Evolutionary conservation across 805 yeast genomes (phyloP).

Genomic region (Starmerella asiatica): DNA sequence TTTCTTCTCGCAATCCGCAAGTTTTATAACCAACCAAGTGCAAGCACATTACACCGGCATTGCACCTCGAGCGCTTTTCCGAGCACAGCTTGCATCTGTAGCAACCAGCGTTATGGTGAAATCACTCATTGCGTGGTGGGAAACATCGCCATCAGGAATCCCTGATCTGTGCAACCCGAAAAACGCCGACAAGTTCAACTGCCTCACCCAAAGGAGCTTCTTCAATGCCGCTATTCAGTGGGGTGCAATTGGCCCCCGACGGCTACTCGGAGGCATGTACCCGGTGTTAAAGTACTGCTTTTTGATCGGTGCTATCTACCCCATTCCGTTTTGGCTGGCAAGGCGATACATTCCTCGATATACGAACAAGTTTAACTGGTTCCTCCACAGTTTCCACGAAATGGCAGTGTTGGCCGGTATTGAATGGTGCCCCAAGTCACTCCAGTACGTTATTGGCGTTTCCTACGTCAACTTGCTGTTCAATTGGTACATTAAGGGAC

Average conservation of each 20-base stretch:
- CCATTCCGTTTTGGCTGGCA: constrained; percentile 18
- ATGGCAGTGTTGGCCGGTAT: constrained; percentile 17
- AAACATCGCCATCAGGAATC: constrained; percentile 27
- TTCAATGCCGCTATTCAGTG: constrained; percentile 41
- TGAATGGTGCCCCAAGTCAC: constrained; percentile 35
- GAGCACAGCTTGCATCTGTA: constrained; percentile 31
- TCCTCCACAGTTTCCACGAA: constrained; percentile 14
- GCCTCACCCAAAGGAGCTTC: constrained; percentile 31
- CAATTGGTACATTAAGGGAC: constrained; percentile 34
- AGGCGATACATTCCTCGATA: constrained; percentile 12
- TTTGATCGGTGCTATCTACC: constrained; percentile 36
- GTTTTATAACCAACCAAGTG: constrained; percentile 44
- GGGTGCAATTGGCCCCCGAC: constrained; percentile 52
- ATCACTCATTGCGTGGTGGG: constrained; percentile 33
- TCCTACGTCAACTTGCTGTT: constrained; percentile 31
- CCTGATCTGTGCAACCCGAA: constrained; percentile 33
- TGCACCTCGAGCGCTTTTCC: constrained; percentile 33
- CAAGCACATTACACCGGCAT: constrained; percentile 32
- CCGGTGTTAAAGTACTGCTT: constrained; percentile 54
- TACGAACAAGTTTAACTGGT: constrained; percentile 14
- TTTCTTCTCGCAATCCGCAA: constrained; percentile 47
- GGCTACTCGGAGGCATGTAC: constrained; percentile 36
- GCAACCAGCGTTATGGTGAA: constrained; percentile 32
- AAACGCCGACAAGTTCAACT: constrained; percentile 33
- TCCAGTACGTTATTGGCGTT: constrained; percentile 34